These are phyloP conservation scores for Boehmeria nivea DNA, from an alignment of 306 rosid species.

Conservation along the genomic window DNA sequence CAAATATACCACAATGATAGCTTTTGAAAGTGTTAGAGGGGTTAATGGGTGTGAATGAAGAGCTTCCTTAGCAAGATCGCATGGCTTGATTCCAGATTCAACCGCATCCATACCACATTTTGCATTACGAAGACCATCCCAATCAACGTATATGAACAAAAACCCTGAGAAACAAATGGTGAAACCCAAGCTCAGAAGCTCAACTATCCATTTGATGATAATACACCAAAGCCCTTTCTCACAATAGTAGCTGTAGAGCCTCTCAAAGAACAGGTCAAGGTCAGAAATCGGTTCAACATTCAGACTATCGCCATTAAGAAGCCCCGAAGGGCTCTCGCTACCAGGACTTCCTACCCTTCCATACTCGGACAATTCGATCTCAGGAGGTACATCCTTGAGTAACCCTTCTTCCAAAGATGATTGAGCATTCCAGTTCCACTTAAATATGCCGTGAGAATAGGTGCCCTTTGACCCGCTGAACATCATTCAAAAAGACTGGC, in stretches of 20 bases:
- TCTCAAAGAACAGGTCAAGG: conserved; percentile 91
- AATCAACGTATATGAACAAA: conserved; percentile 73
- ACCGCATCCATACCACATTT: conserved; percentile 98
- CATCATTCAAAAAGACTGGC: conserved; percentile 69
- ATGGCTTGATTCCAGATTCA: conserved; percentile 81
- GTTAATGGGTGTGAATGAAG: conserved; percentile 73
- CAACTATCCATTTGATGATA: conserved; percentile 82
- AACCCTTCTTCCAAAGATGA: conserved; percentile 54
- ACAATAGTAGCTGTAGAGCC: conserved; percentile 78
- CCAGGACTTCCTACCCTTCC: conserved; percentile 60
- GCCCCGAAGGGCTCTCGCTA: conserved; percentile 87
- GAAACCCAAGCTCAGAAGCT: conserved; percentile 82
- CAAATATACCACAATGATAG: conserved; percentile 80
- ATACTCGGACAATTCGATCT: conserved; percentile 67
- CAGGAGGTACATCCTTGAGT: conserved; percentile 55
- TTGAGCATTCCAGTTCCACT: conserved; percentile 46
- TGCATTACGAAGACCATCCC: conserved; percentile 91
- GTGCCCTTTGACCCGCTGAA: conserved; percentile 48
- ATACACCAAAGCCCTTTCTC: conserved; percentile 96
- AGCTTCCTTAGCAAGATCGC: conserved; percentile 92
- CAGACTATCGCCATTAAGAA: conserved; percentile 68
- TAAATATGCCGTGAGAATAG: conserved; percentile 39
- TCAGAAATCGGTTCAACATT: conserved; percentile 78
- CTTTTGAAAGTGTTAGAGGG: conserved; percentile 64
- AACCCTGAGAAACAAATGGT: conserved; percentile 86